Percentiles rank a stretch among this genome's conserved stretches.
These are phyloP conservation scores for Pyricularia sp. DNA, from an alignment of 2,329 filamentous ascomycete species.

Conservation along the genomic window DNA sequence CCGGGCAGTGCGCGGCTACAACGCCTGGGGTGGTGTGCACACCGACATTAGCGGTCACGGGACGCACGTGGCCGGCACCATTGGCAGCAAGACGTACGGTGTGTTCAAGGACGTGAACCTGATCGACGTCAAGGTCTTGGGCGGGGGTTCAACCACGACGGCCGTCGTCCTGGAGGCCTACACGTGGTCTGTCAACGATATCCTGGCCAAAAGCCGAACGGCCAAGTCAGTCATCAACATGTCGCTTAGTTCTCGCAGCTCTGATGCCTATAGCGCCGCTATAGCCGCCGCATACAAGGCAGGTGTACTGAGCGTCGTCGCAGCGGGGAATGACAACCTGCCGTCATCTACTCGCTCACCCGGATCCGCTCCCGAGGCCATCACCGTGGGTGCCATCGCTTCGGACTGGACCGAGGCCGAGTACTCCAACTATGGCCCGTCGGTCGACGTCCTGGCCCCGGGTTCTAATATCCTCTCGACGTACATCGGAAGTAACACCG, in stretches of 20 bases:
- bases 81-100: slow-evolving; percentile 20
- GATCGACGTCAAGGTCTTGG: slow-evolving; percentile 22
- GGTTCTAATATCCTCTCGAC: slow-evolving; percentile 31
- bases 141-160: not conserved
- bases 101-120: slow-evolving; percentile 21
- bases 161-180: slow-evolving; percentile 13
- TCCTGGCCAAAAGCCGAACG: slow-evolving; percentile 19
- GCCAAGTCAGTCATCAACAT: slow-evolving; percentile 54
- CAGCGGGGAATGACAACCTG: slow-evolving; percentile 26
- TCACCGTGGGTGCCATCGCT: slow-evolving; percentile 31
- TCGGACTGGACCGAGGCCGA: slow-evolving; percentile 20
- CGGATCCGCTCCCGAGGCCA: slow-evolving; percentile 24
- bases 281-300: slow-evolving; percentile 21
- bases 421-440: slow-evolving; percentile 36
- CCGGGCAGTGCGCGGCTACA: slow-evolving; percentile 19
- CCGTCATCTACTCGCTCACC: slow-evolving; percentile 23
- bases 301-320: slow-evolving; percentile 29
- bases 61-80: slow-evolving; percentile 22
- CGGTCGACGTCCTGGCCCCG: slow-evolving; percentile 35
- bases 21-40: slow-evolving; percentile 12
- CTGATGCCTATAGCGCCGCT: slow-evolving; percentile 25
- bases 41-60: slow-evolving; percentile 21
- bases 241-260: slow-evolving; percentile 13
- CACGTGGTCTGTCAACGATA: slow-evolving; percentile 16
- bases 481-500: slow-evolving; percentile 27